Evolutionary conservation across 2,329 filamentous ascomycete species (phyloP), one percentile per base, ranked within the genome.

Genomic region (Pezicula carpinea): DNA sequence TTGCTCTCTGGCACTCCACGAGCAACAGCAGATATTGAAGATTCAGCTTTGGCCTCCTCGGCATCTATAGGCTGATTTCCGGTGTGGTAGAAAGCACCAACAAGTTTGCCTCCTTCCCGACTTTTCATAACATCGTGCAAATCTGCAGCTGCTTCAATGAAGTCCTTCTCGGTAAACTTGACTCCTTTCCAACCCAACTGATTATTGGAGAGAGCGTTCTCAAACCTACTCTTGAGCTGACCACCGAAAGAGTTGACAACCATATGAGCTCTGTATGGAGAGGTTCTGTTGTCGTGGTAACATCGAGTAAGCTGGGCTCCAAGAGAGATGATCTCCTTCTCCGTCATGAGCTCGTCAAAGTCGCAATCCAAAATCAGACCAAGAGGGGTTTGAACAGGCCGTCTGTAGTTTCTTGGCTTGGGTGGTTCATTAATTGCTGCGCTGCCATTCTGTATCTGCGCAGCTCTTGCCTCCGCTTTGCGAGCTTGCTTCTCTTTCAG

Each of bases 291-390:
- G 60, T 96, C 89, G 17, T 90, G 89, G 68, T 99, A 99, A 48
- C 80, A 86, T 47, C 93, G 76, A 7, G 89, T 95, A 52, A 99
- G 75, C 66, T 99, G 93, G 48, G 83, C 80, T 1, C 81, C 80
- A 11, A 99, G 76, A 4, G 89, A 96, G 46, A 91, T 83, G 23
- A 87, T 74, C 68, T 99, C 93, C 57, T 87, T 85, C 32, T 92
- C 87, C 43, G 76, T 76, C 93, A 99, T 99, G 61, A 91, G 79
- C 35, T 87, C 74, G 65, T 99, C 91, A 64, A 95, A 99, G 55
- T 87, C 83, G 68, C 92, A 97, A 70, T 99, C 93, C 53, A 99
- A 72, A 49, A 99, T 75, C 55, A 99, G 72, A 0, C 88, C 80
- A 18, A 97, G 71, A 2, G 91, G 90, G 0, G 95, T 76, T 47